Percentiles rank a stretch among this genome's conserved stretches.
Evolutionary conservation across 2,329 filamentous ascomycete genomes (phyloP).

Genomic region (Sporothrix variecibatus): DNA sequence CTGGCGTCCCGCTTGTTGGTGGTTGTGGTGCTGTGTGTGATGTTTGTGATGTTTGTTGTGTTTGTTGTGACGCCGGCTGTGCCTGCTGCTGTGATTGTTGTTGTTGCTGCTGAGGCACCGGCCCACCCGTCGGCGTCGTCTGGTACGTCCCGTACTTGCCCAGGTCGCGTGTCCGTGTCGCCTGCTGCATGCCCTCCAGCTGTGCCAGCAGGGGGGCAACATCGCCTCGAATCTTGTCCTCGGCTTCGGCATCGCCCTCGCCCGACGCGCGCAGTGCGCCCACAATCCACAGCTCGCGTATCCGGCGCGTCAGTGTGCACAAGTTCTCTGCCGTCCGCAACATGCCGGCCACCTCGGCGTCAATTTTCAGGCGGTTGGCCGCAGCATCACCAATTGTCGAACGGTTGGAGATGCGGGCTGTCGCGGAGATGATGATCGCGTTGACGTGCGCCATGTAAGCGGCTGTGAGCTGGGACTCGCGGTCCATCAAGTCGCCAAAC

Average conservation of each 20-base stretch:
- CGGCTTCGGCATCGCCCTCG: constrained; percentile 44
- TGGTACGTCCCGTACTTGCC: constrained; percentile 34
- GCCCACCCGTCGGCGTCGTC: constrained; percentile 20
- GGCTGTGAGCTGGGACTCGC: constrained; percentile 48
- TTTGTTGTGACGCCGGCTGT: not conserved
- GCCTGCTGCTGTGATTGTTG: not conserved
- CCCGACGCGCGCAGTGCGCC: constrained; percentile 49
- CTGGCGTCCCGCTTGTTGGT: not conserved
- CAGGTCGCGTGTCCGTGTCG: constrained; percentile 33
- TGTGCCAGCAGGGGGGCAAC: constrained; percentile 42
- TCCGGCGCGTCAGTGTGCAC: constrained; percentile 48
- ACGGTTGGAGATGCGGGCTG: constrained; percentile 40
- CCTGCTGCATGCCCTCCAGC: constrained; percentile 38
- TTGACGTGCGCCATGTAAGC: constrained; percentile 48
- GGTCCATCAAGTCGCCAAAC: constrained; percentile 36
- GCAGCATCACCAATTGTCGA: constrained; percentile 42
- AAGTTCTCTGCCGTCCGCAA: constrained; percentile 48
- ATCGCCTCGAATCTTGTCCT: constrained; percentile 39
- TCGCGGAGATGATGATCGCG: constrained; percentile 45
- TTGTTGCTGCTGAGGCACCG: constrained; percentile 15
- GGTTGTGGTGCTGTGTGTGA: not conserved
- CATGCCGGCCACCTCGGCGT: constrained; percentile 42
- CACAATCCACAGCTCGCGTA: constrained; percentile 54
- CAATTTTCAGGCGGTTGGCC: constrained; percentile 45
- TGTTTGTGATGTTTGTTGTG: not conserved